Evolutionary conservation across 768 basidiomycete genomes (phyloP), one percentile per base, ranked within the genome.

Genomic region (Russula lepida): DNA sequence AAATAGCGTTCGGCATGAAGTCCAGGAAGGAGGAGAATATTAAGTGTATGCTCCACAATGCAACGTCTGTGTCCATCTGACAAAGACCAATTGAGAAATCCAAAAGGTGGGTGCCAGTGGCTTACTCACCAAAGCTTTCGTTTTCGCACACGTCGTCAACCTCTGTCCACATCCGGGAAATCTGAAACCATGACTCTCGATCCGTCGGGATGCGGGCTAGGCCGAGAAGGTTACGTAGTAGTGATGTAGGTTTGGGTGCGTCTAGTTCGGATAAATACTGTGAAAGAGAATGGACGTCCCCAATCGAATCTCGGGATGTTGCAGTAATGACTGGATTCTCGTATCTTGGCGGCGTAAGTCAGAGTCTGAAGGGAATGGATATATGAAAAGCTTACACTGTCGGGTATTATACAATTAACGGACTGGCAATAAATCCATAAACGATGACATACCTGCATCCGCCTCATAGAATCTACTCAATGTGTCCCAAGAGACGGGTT

Each of bases 281-380:
- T 8, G 85, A 81, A 50, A 89, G 75, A 28, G 77, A 71, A 66
- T 87, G 81, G 21, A 91, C 84, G 67, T 90, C 87, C 54, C 83
- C 77, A 62, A 92, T 88, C 53, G 88, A 76, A 44, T 80, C 77
- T 54, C 86, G 82, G 39, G 88, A 87, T 6, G 83, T 86, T 37
- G 88, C 86, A 35, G 88, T 89, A 43, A 91, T 69, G 64, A 87
- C 71, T 3, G 89, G 89, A 67, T 91, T 91, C 74, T 91, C 88
- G 68, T 91, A 91, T 67, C 85, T 87, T 56, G 35, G 28, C 37
- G 59, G 44, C 32, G 39, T 6, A 51, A 53, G 54, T 57, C 79
- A 77, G 71, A 80, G 78, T 75, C 78, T 80, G 54, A 15, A 46
- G 54, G 17, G n/a, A 60, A 54, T 50, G 60, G 62, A 54, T 37